Conservation (phyloP, 768 basidiomycete species). For the Pleurotus ostreatus region DNA sequence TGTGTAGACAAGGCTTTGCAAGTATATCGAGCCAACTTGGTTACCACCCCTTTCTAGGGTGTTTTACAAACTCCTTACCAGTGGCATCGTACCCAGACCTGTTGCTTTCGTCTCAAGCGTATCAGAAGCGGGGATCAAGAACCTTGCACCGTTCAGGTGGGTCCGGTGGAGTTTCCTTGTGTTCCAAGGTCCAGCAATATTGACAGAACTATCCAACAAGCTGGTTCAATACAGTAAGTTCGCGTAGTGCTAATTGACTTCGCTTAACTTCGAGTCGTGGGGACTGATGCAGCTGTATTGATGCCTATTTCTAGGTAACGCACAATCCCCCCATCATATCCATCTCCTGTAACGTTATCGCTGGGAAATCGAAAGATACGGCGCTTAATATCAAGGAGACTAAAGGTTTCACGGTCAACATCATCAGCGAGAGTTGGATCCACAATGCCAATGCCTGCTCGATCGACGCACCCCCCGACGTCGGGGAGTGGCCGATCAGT, state of each 20-base stretch:
- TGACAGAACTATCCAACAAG: conserved; percentile 25
- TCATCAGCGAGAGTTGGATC: conserved; percentile 69
- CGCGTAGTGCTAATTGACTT: not conserved
- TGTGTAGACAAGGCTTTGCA: not conserved
- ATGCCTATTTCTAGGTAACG: conserved; percentile 32
- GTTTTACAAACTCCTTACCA: conserved; percentile 45
- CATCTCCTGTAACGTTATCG: conserved; percentile 32
- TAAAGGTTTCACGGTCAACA: conserved; percentile 68
- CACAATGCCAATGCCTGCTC: conserved; percentile 51
- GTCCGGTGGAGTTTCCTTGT: not conserved
- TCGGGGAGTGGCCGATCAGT: conserved; percentile 59
- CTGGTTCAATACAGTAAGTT: conserved; percentile 33
- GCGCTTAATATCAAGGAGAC: conserved; percentile 59
- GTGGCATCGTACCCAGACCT: conserved; percentile 61
- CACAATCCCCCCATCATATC: conserved; percentile 65
- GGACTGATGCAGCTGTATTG: not conserved
- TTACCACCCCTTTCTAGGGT: conserved; percentile 16
- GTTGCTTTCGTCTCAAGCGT: conserved; percentile 68
- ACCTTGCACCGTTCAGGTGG: conserved; percentile 58
- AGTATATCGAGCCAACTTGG: too few species aligned
- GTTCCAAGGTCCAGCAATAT: not conserved
- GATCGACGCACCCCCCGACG: conserved; percentile 47
- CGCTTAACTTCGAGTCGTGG: not conserved
- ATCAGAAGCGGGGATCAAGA: conserved; percentile 45
- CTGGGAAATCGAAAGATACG: conserved; percentile 47